These are phyloP conservation scores for Trichothecium sympodiale DNA, from an alignment of 2,329 filamentous ascomycete genomes.

Conservation along the genomic window DNA sequence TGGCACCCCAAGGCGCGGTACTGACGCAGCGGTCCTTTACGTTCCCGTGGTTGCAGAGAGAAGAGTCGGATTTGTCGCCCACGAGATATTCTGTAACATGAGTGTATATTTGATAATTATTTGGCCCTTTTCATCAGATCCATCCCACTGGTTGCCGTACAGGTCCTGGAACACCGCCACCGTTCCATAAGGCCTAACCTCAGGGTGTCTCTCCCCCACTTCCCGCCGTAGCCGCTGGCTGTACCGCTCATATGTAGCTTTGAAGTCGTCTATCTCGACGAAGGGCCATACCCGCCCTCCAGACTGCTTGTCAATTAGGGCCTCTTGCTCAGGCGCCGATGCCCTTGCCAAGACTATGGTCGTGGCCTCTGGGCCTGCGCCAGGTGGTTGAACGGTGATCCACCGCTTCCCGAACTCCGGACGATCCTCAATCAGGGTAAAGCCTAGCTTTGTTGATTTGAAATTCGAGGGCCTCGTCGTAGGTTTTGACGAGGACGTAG, in stretches of 20 bases:
- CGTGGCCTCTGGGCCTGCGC: slow-evolving; percentile 1
- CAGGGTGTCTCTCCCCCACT: slow-evolving; percentile 6
- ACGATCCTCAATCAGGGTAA: slow-evolving; percentile 8
- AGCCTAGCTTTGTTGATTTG: slow-evolving; percentile 8
- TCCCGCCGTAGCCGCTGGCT: too few species aligned
- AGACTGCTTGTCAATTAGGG: slow-evolving; percentile 6
- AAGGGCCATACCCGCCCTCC: slow-evolving; percentile 9
- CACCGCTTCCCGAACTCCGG: slow-evolving; percentile 7
- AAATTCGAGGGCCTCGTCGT: slow-evolving; percentile 8
- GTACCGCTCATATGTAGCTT: slow-evolving; percentile 6
- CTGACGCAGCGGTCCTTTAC: slow-evolving; percentile 1
- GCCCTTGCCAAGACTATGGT: slow-evolving; percentile 6
- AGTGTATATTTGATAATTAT: too few species aligned
- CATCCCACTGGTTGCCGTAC: slow-evolving; percentile 9
- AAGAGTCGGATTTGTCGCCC: slow-evolving; percentile 1
- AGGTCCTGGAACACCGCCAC: slow-evolving; percentile 9
- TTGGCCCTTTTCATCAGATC: too few species aligned
- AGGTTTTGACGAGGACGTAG: slow-evolving; percentile 7
- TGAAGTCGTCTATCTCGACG: slow-evolving; percentile 9
- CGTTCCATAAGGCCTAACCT: slow-evolving; percentile 5
- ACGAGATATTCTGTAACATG: too few species aligned
- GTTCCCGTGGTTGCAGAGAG: slow-evolving; percentile 4
- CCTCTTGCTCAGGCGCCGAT: slow-evolving; percentile 6
- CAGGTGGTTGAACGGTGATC: slow-evolving; percentile 4
- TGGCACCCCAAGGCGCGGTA: background rate